A percentile compares a stretch with the other conserved stretches of the same genome.
These are phyloP conservation scores for Rubroboletus satanas DNA, from an alignment of 768 basidiomycete species.

Conservation along the genomic window DNA sequence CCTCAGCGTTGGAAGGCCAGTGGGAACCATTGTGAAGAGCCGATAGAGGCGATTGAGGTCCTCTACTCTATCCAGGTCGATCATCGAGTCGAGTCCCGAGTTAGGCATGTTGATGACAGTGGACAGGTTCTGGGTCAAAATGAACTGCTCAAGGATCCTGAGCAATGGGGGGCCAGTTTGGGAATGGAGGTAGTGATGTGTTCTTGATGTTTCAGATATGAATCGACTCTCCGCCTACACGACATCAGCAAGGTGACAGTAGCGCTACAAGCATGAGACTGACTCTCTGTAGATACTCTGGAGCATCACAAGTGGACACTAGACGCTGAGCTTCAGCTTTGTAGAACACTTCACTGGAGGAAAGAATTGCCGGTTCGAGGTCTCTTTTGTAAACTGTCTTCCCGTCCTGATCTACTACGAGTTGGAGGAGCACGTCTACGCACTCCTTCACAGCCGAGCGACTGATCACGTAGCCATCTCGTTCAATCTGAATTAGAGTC, in stretches of 20 bases:
- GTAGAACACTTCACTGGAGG: slow-evolving; percentile 79
- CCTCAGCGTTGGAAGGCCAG: slow-evolving; percentile 63
- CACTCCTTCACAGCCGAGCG: slow-evolving; percentile 88
- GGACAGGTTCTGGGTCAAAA: slow-evolving; percentile 75
- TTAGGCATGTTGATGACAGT: slow-evolving; percentile 72
- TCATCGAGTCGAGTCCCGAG: slow-evolving; percentile 85
- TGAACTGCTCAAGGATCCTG: slow-evolving; percentile 69
- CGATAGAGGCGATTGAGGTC: slow-evolving; percentile 79
- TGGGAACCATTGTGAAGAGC: slow-evolving; percentile 63
- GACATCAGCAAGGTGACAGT: slow-evolving; percentile 10
- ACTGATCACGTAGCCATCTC: slow-evolving; percentile 87
- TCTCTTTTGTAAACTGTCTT: slow-evolving; percentile 75
- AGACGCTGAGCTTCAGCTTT: slow-evolving; percentile 65
- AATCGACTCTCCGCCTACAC: slow-evolving; percentile 76
- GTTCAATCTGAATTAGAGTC: slow-evolving; percentile 83
- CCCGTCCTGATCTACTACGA: slow-evolving; percentile 49
- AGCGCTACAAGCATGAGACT: slow-evolving; percentile 25
- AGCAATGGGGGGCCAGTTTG: slow-evolving; percentile 66
- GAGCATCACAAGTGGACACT: slow-evolving; percentile 70
- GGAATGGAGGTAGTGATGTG: slow-evolving; percentile 80
- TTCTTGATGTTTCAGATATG: slow-evolving; percentile 76
- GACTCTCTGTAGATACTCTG: slow-evolving; percentile 79
- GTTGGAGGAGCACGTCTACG: slow-evolving; percentile 75
- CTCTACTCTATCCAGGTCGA: slow-evolving; percentile 71
- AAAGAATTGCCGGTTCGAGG: slow-evolving; percentile 78